Evolutionary conservation across 345 rosid genomes (phyloP), one percentile per base, ranked within the genome.

Genomic region (Leavenworthia alabamica): DNA sequence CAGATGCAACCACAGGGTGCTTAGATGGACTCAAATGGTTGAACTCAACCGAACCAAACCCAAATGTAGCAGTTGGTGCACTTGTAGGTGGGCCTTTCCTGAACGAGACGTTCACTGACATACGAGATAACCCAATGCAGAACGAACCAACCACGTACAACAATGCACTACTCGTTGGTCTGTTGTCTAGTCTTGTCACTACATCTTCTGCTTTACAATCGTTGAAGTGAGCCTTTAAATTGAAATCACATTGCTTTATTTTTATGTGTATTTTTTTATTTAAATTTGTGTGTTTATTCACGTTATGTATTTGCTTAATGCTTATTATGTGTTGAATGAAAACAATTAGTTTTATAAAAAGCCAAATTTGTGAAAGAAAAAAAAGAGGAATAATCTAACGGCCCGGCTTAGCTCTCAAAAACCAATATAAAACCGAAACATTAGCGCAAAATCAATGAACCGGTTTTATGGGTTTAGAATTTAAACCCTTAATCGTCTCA

Each of bases 41-140:
- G 1, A 61, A 80, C 3, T 77, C 92, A 6, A 71, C 80, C 0
- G 26, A 78, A 4, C 90, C 97, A 26, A 81, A 94, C 74, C 99
- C 99, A 8, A 90, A 94, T 35, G 70, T 82, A 43, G 99, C 99
- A 0, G n/a, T 56, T 6, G 99, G 99, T 56, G 99, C 77, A 55
- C 86, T 93, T 7, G 86, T 93, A 0, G 99, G 99, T 7, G 99
- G 99, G 0, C 97, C 99, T 3, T 93, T 89, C 85, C 56, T 44
- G 8, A 93, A 93, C 37, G 97, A 90, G 76, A 81, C 97, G 1
- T 94, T 44, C 73, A 64, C 74, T 0, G 87, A 94, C 75, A 57
- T 73, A 41, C 66, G 99, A 66, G 83, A 82, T 80, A 88, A 86
- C 79, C 72, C 88, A 12, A 78, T 52, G 90, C 99, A 90, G 76